phyloP scores from a whole-genome alignment of 768 basidiomycete genomes.

The Psilocybe tampanensis region DNA sequence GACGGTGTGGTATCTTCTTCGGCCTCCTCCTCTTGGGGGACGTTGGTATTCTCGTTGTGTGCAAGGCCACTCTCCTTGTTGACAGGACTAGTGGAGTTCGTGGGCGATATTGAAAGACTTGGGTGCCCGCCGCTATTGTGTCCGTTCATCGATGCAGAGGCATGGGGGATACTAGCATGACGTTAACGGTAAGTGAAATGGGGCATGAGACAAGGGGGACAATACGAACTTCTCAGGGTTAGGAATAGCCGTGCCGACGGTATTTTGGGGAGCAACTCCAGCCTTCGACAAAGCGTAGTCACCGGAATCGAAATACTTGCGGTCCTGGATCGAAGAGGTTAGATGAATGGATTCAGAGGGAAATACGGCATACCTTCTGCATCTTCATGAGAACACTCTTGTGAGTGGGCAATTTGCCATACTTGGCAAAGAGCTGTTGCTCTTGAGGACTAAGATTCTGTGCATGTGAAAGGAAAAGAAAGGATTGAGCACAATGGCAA shows the following conservation, averaged over 20 bases:
- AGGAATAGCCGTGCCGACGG: constrained; percentile 96
- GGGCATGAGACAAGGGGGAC: constrained; percentile 1
- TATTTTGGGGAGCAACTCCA: constrained; percentile 82
- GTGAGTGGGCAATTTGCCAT: constrained; percentile 92
- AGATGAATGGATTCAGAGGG: constrained; percentile 6
- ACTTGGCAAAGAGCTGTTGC: constrained; percentile 90
- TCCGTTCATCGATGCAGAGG: constrained; percentile 60
- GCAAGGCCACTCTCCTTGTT: constrained; percentile 62
- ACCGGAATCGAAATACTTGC: constrained; percentile 99
- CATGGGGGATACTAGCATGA: constrained; percentile 82
- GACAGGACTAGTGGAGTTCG: constrained; percentile 63
- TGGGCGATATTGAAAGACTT: constrained; percentile 73
- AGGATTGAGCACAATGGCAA: too few relatives aligned
- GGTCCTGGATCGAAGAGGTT: constrained; percentile 61
- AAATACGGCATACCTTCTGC: constrained; percentile 74
- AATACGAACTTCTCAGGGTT: constrained; percentile 88
- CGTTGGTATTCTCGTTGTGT: constrained; percentile 38
- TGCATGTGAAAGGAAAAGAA: constrained; percentile 10
- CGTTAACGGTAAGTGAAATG: constrained; percentile 19
- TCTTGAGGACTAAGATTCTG: constrained; percentile 88
- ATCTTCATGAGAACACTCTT: constrained; percentile 94
- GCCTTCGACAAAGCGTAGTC: constrained; percentile 98
- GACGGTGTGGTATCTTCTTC: constrained; percentile 5
- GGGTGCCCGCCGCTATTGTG: constrained; percentile 55
- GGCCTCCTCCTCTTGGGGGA: constrained; percentile 23